Conservation (phyloP, 2,329 filamentous ascomycete species). For the Graphilbum ipis-grandicollis region DNA sequence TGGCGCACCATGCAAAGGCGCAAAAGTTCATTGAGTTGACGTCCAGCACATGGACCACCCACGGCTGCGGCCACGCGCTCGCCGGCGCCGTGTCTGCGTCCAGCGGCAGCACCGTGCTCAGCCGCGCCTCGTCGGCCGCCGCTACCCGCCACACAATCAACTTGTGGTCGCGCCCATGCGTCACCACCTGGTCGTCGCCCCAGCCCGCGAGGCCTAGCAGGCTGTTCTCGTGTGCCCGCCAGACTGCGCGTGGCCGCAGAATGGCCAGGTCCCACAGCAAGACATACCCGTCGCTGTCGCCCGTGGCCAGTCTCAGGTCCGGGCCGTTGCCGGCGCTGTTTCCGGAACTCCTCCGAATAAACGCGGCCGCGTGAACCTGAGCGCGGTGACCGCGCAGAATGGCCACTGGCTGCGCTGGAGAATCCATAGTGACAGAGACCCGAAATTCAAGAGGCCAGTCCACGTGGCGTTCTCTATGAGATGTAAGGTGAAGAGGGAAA, state of each 20-base stretch:
- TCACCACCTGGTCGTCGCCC: slow-evolving; percentile 59
- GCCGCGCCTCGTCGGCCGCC: slow-evolving; percentile 36
- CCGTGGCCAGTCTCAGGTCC: slow-evolving; percentile 57
- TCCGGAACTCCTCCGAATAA: slow-evolving; percentile 6
- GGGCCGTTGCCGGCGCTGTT: slow-evolving; percentile 46
- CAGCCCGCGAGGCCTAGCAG: slow-evolving; percentile 62
- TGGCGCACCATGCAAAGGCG: slow-evolving; percentile 45
- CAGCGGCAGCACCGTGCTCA: slow-evolving; percentile 56
- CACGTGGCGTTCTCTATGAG: no score
- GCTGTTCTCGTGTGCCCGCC: slow-evolving; percentile 66
- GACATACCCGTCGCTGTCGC: slow-evolving; percentile 80
- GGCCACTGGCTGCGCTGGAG: slow-evolving; percentile 25
- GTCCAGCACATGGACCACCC: slow-evolving; percentile 67
- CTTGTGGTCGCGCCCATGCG: slow-evolving; percentile 71
- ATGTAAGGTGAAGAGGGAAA: no score
- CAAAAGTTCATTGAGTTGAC: slow-evolving; percentile 97
- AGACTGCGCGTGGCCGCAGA: slow-evolving; percentile 67
- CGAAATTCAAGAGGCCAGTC: no score
- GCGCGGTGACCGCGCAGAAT: slow-evolving; percentile 75
- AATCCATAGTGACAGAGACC: slow-evolving; percentile 1
- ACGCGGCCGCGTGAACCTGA: slow-evolving; percentile 32
- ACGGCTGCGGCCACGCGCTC: slow-evolving; percentile 45
- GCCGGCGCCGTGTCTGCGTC: slow-evolving; percentile 30
- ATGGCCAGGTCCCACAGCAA: slow-evolving; percentile 71
- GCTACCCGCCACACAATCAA: slow-evolving; percentile 70